Conservation (phyloP, 1,139 yeast genomes). For the Taiozyma onychis region DNA sequence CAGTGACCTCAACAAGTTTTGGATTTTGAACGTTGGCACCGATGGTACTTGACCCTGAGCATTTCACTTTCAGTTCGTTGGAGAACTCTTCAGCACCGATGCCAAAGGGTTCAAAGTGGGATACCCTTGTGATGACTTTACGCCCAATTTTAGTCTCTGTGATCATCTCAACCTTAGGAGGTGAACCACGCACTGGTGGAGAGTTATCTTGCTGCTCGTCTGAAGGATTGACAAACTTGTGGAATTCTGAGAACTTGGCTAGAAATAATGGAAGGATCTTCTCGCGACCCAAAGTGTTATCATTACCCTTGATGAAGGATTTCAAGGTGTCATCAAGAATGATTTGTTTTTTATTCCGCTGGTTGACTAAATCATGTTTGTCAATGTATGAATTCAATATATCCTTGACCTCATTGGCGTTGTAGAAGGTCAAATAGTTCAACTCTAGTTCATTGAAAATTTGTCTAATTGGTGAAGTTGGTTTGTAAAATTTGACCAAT, state of each 20-base stretch:
- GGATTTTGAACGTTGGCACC: constrained; percentile 51
- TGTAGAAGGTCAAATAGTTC: constrained; percentile 38
- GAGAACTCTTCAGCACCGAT: constrained; percentile 64
- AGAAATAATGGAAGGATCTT: constrained; percentile 45
- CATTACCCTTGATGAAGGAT: constrained; percentile 26
- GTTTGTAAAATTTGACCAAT: constrained; percentile 44
- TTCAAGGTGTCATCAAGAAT: constrained; percentile 44
- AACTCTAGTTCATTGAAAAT: constrained; percentile 44
- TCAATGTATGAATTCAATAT: constrained; percentile 53
- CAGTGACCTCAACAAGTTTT: constrained; percentile 60
- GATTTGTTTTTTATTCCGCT: constrained; percentile 41
- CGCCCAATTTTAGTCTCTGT: constrained; percentile 81
- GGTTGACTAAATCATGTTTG: constrained; percentile 45
- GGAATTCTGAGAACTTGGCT: constrained; percentile 50
- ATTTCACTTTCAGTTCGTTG: constrained; percentile 63
- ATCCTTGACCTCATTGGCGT: constrained; percentile 47
- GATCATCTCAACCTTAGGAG: constrained; percentile 61
- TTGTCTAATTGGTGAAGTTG: constrained; percentile 43
- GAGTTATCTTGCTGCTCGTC: constrained; percentile 29
- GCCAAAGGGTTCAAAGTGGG: constrained; percentile 62
- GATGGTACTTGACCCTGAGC: constrained; percentile 86
- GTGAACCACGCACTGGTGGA: constrained; percentile 52
- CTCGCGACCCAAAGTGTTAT: constrained; percentile 40
- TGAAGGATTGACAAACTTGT: constrained; percentile 47
- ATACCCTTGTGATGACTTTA: constrained; percentile 68